phyloP scores from a whole-genome alignment of 768 basidiomycete genomes.

The Cystobasidium onofrii region DNA sequence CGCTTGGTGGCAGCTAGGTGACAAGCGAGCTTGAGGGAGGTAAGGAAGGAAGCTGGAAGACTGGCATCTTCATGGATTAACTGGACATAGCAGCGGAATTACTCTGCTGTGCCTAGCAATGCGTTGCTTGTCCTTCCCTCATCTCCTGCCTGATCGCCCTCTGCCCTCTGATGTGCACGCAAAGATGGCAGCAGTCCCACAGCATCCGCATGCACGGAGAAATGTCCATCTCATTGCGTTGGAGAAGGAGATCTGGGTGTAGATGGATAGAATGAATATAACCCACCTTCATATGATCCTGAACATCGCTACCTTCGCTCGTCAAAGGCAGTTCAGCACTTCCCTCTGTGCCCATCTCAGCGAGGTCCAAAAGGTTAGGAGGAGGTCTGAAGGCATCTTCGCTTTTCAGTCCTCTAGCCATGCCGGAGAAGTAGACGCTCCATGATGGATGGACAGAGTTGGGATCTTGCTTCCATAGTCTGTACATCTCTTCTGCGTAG shows the following conservation, averaged over 20 bases:
- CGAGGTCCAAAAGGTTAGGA: slow-evolving; percentile 55
- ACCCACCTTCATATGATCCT: slow-evolving; percentile 85
- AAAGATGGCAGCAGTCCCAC: not conserved
- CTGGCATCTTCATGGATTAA: no score
- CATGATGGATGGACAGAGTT: slow-evolving; percentile 87
- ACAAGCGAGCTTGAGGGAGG: not conserved
- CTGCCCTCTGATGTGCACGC: no score
- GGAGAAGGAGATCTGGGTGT: no score
- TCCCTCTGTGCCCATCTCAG: slow-evolving; percentile 54
- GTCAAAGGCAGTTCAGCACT: slow-evolving; percentile 73
- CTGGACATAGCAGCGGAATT: no score
- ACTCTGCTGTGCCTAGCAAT: no score
- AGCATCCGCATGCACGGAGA: no score
- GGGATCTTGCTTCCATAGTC: slow-evolving; percentile 58
- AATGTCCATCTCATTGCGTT: not conserved
- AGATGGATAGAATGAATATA: no score
- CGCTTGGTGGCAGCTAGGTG: not conserved
- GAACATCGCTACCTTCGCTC: slow-evolving; percentile 66
- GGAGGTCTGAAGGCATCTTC: slow-evolving; percentile 76
- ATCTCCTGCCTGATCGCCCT: not conserved
- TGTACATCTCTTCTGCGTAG: slow-evolving; percentile 94
- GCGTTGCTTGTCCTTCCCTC: not conserved
- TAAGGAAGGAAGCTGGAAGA: not conserved
- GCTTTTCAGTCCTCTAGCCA: slow-evolving; percentile 66
- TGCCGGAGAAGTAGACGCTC: slow-evolving; percentile 85